These are phyloP conservation scores for Colletotrichum higginsianum DNA, from an alignment of 2,329 filamentous ascomycete species.

Conservation along the genomic window DNA sequence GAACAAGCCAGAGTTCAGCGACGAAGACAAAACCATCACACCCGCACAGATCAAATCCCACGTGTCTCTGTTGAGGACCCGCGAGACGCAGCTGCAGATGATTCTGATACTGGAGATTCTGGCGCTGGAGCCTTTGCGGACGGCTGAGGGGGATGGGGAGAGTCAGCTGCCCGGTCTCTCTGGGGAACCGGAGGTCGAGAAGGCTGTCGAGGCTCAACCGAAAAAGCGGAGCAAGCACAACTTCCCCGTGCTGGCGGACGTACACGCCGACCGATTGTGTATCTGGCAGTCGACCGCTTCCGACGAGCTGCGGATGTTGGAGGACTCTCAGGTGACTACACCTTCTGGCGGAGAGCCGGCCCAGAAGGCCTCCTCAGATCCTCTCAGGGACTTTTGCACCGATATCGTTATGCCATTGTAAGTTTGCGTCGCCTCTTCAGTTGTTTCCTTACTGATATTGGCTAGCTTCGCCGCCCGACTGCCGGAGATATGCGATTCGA, in stretches of 20 bases:
- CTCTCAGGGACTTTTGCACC: constrained; percentile 82
- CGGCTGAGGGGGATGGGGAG: constrained; percentile 58
- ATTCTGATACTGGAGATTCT: constrained; percentile 84
- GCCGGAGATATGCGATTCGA: constrained; percentile 77
- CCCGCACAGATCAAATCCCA: constrained; percentile 72
- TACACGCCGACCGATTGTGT: constrained; percentile 82
- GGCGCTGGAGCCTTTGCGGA: constrained; percentile 73
- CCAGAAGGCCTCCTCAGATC: constrained; percentile 68
- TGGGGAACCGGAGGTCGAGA: constrained; percentile 52
- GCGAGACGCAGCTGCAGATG: constrained; percentile 86
- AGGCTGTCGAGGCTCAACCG: constrained; percentile 50
- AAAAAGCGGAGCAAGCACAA: constrained; percentile 77
- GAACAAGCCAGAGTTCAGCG: constrained; percentile 65
- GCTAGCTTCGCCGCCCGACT: constrained; percentile 80
- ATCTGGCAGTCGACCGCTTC: constrained; percentile 86
- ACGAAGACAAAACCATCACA: constrained; percentile 61
- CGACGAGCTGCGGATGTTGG: constrained; percentile 67
- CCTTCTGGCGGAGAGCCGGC: constrained; percentile 54
- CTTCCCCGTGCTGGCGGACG: constrained; percentile 76
- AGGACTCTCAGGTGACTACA: constrained; percentile 61
- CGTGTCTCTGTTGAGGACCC: constrained; percentile 76
- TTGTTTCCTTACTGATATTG: constrained; percentile 52
- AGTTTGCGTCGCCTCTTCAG: constrained; percentile 49
- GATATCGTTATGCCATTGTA: constrained; percentile 87
- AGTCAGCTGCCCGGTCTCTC: constrained; percentile 63